These are phyloP conservation scores for Phycomyces nitens DNA, from an alignment of 192 early-diverging fungal species.

Conservation along the genomic window DNA sequence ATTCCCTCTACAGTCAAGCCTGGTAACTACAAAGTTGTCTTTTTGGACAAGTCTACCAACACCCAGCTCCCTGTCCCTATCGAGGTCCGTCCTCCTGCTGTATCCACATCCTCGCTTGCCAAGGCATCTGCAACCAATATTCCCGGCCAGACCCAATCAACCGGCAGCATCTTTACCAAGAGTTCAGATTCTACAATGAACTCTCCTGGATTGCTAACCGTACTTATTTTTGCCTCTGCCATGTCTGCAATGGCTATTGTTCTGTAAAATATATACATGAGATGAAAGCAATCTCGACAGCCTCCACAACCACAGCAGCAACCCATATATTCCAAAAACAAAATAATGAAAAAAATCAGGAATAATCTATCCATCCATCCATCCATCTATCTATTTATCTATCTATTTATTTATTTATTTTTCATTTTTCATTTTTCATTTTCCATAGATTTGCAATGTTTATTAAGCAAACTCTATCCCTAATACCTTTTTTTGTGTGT, in stretches of 20 bases:
- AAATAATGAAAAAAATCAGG: no score
- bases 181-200: constrained; percentile 8
- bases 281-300: no score
- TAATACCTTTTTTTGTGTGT: no score
- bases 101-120: constrained; percentile 17
- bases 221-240: background rate
- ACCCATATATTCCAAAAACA: no score
- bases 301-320: no score
- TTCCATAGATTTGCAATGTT: no score
- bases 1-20: constrained; percentile 24
- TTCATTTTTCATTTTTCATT: no score
- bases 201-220: background rate
- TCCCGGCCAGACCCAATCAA: constrained; percentile 17
- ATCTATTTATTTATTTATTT: no score
- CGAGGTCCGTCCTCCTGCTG: constrained; percentile 20
- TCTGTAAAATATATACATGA: background rate
- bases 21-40: constrained; percentile 34
- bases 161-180: constrained; percentile 18
- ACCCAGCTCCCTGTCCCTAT: constrained; percentile 25
- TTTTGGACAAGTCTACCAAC: constrained; percentile 26
- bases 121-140: constrained; percentile 12
- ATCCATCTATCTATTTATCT: no score
- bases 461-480: no score
- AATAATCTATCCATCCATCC: no score
- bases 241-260: background rate